Evolutionary conservation across 306 rosid species (phyloP).

Genomic region (Pyrus bretschneideri): DNA sequence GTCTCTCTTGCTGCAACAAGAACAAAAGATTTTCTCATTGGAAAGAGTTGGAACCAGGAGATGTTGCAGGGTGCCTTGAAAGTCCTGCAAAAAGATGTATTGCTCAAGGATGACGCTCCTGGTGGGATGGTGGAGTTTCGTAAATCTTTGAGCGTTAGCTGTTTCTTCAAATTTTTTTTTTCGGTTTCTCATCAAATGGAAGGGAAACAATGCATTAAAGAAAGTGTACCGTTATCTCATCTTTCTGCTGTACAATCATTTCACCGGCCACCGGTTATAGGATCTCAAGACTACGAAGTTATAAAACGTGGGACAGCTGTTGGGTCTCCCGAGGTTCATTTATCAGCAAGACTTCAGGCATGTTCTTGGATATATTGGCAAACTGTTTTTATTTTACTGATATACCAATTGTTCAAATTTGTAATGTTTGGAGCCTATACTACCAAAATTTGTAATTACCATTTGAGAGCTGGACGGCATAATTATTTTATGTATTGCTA

Average conservation of each 20-base stretch:
- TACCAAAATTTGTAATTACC: not conserved
- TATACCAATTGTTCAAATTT: not conserved
- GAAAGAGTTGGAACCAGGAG: conserved; percentile 71
- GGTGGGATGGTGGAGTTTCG: conserved; percentile 98
- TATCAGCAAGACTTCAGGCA: conserved; percentile 89
- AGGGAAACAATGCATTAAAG: conserved; percentile 27
- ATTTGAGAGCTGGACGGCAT: not conserved
- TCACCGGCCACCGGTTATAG: conserved; percentile 67
- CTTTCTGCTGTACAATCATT: conserved; percentile 70
- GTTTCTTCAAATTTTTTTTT: conserved; percentile 83
- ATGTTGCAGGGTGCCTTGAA: conserved; percentile 59
- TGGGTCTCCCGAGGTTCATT: conserved; percentile 92
- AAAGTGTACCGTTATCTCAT: conserved; percentile 53
- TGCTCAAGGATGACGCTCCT: conserved; percentile 69
- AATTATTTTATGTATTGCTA: not conserved
- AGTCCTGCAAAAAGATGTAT: conserved; percentile 51
- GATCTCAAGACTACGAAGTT: conserved; percentile 82
- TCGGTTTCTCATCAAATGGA: conserved; percentile 88
- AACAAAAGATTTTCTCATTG: conserved; percentile 63
- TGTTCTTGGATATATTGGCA: not conserved
- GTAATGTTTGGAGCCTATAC: not conserved
- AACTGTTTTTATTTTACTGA: not conserved
- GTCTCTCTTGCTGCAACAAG: conserved; percentile 56
- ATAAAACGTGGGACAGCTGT: conserved; percentile 78
- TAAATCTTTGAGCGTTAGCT: conserved; percentile 68